Conservation (phyloP, 768 basidiomycete species). For the Leucocoprinus leucothites region DNA sequence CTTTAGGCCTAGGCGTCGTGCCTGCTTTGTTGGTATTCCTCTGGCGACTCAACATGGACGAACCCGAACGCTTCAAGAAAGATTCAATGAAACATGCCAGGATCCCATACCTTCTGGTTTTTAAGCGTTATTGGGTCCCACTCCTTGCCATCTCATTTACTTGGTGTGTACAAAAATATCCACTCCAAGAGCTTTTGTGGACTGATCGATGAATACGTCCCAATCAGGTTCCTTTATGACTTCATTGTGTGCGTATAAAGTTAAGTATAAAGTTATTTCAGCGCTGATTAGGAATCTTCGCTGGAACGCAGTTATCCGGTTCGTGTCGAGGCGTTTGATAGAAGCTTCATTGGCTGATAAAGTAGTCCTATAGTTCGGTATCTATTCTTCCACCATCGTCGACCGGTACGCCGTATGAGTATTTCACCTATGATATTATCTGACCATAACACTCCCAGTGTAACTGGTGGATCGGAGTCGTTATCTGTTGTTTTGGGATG, state of each 20-base stretch:
- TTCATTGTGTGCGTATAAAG: conserved; percentile 60
- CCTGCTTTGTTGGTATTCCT: conserved; percentile 80
- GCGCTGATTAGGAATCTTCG: background rate
- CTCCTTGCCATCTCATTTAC: conserved; percentile 71
- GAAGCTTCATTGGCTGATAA: background rate
- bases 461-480: conserved; percentile 51
- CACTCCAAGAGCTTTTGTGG: background rate
- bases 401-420: conserved; percentile 41
- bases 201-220: background rate
- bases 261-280: background rate
- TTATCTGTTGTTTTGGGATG: conserved; percentile 74
- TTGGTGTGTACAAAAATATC: conserved; percentile 46
- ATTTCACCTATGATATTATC: background rate
- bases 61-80: conserved; percentile 70
- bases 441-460: conserved; percentile 30
- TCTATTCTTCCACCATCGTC: conserved; percentile 79
- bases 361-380: conserved; percentile 52
- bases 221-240: conserved; percentile 68
- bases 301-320: conserved; percentile 54
- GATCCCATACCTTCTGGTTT: conserved; percentile 74
- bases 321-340: conserved; percentile 21
- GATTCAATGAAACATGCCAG: conserved; percentile 74
- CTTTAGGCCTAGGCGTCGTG: conserved; percentile 79
- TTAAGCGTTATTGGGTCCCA: conserved; percentile 79
- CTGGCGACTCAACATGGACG: conserved; percentile 85